Percentiles rank a stretch among this genome's conserved stretches.
phyloP scores from a whole-genome alignment of 805 yeast genomes.

The Zygosaccharomyces rouxii region DNA sequence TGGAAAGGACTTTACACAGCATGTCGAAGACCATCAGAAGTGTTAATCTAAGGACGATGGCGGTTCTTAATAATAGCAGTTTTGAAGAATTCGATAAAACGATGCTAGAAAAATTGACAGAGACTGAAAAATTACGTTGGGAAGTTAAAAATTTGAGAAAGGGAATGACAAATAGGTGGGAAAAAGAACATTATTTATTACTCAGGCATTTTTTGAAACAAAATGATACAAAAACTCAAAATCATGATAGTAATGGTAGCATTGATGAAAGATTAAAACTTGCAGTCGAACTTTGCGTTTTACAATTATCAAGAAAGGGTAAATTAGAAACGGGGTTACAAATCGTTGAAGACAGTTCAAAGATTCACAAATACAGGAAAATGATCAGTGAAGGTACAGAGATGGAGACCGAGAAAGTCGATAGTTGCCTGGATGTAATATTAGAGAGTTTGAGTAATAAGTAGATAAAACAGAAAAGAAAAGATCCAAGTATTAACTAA shows the following conservation, averaged over 20 bases:
- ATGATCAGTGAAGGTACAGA: slow-evolving; percentile 67
- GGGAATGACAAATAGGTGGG: slow-evolving; percentile 26
- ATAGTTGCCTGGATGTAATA: slow-evolving; percentile 60
- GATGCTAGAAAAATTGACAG: slow-evolving; percentile 31
- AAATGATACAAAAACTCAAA: slow-evolving; percentile 2
- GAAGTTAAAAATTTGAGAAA: slow-evolving; percentile 21
- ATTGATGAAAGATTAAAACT: slow-evolving; percentile 22
- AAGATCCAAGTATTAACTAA: background rate
- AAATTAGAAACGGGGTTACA: slow-evolving; percentile 37
- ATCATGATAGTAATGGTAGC: slow-evolving; percentile 7
- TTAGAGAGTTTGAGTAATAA: slow-evolving; percentile 27
- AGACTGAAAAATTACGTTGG: slow-evolving; percentile 12
- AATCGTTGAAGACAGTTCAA: slow-evolving; percentile 40
- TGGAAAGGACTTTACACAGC: slow-evolving; percentile 25
- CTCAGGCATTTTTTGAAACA: slow-evolving; percentile 5
- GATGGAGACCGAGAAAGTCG: slow-evolving; percentile 62
- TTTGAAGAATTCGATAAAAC: slow-evolving; percentile 74
- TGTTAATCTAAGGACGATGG: slow-evolving; percentile 26
- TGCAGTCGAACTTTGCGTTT: slow-evolving; percentile 35
- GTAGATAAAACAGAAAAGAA: background rate
- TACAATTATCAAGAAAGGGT: slow-evolving; percentile 41
- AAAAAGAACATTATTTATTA: slow-evolving; percentile 29
- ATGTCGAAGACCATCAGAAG: slow-evolving; percentile 23
- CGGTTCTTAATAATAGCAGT: slow-evolving; percentile 59
- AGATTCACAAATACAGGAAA: slow-evolving; percentile 62